Conservation (phyloP, 2,329 filamentous ascomycete species). For the Venturia carpophila region DNA sequence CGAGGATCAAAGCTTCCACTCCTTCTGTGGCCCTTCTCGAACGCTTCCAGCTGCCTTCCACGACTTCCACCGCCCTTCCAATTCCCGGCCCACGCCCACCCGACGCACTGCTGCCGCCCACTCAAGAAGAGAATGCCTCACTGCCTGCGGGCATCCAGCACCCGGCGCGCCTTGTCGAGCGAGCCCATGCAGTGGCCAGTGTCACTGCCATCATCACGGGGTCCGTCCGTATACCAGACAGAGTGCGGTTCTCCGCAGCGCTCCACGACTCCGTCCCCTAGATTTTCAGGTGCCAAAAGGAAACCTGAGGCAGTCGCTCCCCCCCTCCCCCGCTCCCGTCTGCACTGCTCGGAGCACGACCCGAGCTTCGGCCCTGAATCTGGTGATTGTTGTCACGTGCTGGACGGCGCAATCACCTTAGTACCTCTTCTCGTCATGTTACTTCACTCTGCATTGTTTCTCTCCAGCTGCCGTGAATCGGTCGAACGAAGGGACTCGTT, state of each 20-base stretch:
- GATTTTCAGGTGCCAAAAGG: too few relatives aligned
- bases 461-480: too few relatives aligned
- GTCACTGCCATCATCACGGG: background rate
- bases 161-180: background rate
- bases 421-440: too few relatives aligned
- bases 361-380: constrained; percentile 8
- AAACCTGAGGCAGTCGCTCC: too few relatives aligned
- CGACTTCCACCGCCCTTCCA: background rate
- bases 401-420: too few relatives aligned
- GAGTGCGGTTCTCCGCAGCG: background rate
- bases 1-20: background rate
- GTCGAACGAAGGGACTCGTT: too few relatives aligned
- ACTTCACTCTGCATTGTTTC: too few relatives aligned
- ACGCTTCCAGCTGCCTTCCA: background rate
- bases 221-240: background rate
- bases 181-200: background rate
- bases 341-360: background rate
- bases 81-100: background rate
- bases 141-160: too few relatives aligned
- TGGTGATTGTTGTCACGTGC: background rate
- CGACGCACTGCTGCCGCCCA: background rate
- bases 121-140: background rate
- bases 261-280: too few relatives aligned
- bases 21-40: background rate
- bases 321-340: background rate